Base-by-base conservation (phyloP, 192 early-diverging fungal genomes). In the Geranomyces michiganensis region DNA sequence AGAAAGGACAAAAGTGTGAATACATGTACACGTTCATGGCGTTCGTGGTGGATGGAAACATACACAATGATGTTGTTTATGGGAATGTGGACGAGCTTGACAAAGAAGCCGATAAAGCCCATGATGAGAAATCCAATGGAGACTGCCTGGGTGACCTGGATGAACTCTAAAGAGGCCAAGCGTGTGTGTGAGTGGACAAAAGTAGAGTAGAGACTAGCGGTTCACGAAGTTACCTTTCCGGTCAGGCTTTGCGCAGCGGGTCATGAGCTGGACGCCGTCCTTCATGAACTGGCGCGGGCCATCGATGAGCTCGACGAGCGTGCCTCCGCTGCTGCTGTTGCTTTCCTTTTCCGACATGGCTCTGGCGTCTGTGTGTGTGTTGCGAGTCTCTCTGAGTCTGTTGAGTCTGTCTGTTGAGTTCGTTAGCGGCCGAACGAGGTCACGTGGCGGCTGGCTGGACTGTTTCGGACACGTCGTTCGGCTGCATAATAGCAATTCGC, bases 31-130 rank as follows among this genome's bases (percentile, higher is more conserved):
- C n/a, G n/a, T n/a, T n/a, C n/a, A n/a, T n/a, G n/a, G n/a, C n/a
- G n/a, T n/a, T n/a, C n/a, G n/a, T 41, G 4, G 51, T 24, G 51
- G 3, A n/a, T 9, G 3, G 15, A 17, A 6, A 53, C 51, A 24
- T 53, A 82, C 81, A 99, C 97, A 75, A 99, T 93, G 78, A 99
- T 97, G 88, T 98, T 97, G 90, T 98, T 98, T 88, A 99, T 98
- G 65, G 97, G 97, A 83, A 99, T 99, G 82, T 99, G 97, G 68
- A 99, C 94, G 76, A 99, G 87, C 87, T 99, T 99, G 77, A 97
- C 94, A 82, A 98, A 91, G 77, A 94, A 98, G 31, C 96, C 96
- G 77, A 98, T 92, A 78, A 93, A 94, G 73, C 96, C 96, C 89
- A 98, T 94, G 44, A 95, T 89, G 70, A 95, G 78, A 74, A 98